Conservation (phyloP, 2,329 filamentous ascomycete species). For the Boeremia lycopersici region DNA sequence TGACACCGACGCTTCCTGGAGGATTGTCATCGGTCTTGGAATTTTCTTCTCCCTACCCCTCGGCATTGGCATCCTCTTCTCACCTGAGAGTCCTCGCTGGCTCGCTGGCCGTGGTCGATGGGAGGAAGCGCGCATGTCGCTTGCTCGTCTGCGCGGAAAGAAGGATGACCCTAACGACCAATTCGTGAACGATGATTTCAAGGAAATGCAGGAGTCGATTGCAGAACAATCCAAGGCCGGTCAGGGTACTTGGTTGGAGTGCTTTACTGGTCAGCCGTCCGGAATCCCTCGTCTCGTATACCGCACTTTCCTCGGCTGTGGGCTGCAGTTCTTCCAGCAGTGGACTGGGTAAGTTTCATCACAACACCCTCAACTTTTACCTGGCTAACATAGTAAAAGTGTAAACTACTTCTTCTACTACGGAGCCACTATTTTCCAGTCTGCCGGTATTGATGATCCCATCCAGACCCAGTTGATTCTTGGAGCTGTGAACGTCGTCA, state of each 20-base stretch:
- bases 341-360: slow-evolving; percentile 28
- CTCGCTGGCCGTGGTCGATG: slow-evolving; percentile 56
- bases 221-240: slow-evolving; percentile 36
- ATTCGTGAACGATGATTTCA: slow-evolving; percentile 59
- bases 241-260: slow-evolving; percentile 38
- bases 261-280: slow-evolving; percentile 42
- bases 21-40: slow-evolving; percentile 43
- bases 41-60: slow-evolving; percentile 41
- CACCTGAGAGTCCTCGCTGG: slow-evolving; percentile 46
- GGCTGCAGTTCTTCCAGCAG: slow-evolving; percentile 42
- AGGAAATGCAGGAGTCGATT: slow-evolving; percentile 47
- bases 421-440: slow-evolving; percentile 69
- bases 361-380: background rate
- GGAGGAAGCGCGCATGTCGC: slow-evolving; percentile 57
- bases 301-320: slow-evolving; percentile 37
- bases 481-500: slow-evolving; percentile 69
- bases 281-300: slow-evolving; percentile 49
- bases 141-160: slow-evolving; percentile 60
- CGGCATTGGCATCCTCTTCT: slow-evolving; percentile 39
- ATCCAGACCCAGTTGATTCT: slow-evolving; percentile 52
- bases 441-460: slow-evolving; percentile 69
- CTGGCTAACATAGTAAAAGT: background rate
- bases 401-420: slow-evolving; percentile 60
- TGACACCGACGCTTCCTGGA: slow-evolving; percentile 44
- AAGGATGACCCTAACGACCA: slow-evolving; percentile 54